Evolutionary conservation across 2,329 filamentous ascomycete species (phyloP).

Genomic region (Neonectria hederae): DNA sequence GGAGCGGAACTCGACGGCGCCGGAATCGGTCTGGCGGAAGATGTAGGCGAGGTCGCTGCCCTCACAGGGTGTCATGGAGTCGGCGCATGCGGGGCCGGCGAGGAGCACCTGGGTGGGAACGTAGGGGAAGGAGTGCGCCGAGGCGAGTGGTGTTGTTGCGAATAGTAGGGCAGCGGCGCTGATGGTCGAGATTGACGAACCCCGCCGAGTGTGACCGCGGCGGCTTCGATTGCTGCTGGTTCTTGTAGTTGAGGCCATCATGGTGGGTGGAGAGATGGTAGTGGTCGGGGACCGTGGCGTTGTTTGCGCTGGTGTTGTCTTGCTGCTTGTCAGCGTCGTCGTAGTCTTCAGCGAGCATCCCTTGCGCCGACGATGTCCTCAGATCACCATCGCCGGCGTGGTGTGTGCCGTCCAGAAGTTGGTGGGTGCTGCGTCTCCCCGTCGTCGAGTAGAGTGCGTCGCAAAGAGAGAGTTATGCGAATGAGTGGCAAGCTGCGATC

Average conservation of each 20-base stretch:
- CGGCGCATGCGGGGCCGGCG: slow-evolving; percentile 52
- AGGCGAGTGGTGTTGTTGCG: slow-evolving; percentile 28
- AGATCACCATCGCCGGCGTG: slow-evolving; percentile 23
- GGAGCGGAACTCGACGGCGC: slow-evolving; percentile 64
- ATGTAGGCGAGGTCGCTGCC: slow-evolving; percentile 71
- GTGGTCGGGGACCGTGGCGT: not conserved
- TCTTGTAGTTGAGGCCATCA: slow-evolving; percentile 7
- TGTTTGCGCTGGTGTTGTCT: not conserved
- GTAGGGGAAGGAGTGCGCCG: slow-evolving; percentile 72
- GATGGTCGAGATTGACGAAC: slow-evolving; percentile 18
- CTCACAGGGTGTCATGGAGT: slow-evolving; percentile 50
- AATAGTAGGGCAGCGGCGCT: slow-evolving; percentile 22
- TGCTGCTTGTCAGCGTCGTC: slow-evolving; percentile 8
- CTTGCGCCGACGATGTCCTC: slow-evolving; percentile 24
- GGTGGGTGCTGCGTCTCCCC: not conserved
- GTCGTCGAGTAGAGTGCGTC: not conserved
- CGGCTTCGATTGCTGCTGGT: slow-evolving; percentile 12
- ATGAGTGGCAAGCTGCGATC: slow-evolving; percentile 4
- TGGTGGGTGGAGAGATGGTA: not conserved
- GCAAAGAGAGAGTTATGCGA: not conserved
- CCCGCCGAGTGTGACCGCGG: slow-evolving; percentile 14
- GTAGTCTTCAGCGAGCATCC: slow-evolving; percentile 19
- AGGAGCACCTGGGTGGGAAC: slow-evolving; percentile 78
- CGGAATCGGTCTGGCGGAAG: slow-evolving; percentile 64
- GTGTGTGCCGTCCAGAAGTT: not conserved